phyloP scores from a whole-genome alignment of 345 rosid genomes.

The Dipteronia sinensis region DNA sequence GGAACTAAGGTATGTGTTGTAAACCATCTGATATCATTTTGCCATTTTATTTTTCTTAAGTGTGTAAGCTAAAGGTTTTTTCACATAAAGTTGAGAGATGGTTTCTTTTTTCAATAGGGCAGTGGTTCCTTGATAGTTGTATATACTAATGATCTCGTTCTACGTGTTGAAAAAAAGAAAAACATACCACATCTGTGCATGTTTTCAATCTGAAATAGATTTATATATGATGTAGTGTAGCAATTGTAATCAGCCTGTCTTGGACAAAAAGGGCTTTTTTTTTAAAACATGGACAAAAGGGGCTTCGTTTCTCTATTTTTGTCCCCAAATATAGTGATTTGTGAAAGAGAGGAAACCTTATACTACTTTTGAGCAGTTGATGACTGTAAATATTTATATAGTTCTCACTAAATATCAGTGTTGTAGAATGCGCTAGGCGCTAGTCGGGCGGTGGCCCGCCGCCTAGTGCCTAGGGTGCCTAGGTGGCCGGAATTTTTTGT shows the following conservation, averaged over 20 bases:
- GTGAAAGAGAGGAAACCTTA: slow-evolving; percentile 2
- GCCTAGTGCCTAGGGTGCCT: too few relatives aligned
- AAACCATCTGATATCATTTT: slow-evolving; percentile 14
- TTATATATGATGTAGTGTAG: not conserved
- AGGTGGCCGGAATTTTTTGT: too few relatives aligned
- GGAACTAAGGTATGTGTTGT: slow-evolving; percentile 68
- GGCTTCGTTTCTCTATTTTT: not conserved
- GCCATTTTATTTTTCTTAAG: not conserved
- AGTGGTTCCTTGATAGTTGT: too few relatives aligned
- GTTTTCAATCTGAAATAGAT: not conserved
- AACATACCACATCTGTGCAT: not conserved
- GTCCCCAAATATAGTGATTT: not conserved
- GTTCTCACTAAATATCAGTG: not conserved
- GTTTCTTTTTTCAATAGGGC: not conserved
- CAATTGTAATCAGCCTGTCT: not conserved
- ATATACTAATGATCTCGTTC: not conserved
- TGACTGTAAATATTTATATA: not conserved
- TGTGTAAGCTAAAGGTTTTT: not conserved
- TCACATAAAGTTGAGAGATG: too few relatives aligned
- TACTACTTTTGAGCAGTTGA: not conserved
- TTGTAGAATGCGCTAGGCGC: too few relatives aligned
- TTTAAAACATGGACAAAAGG: not conserved
- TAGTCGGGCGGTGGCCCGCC: too few relatives aligned
- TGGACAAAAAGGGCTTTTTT: not conserved
- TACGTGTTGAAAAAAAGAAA: not conserved